Base-by-base conservation (phyloP, 495 filamentous ascomycete genomes). In the Daldinia loculata region DNA sequence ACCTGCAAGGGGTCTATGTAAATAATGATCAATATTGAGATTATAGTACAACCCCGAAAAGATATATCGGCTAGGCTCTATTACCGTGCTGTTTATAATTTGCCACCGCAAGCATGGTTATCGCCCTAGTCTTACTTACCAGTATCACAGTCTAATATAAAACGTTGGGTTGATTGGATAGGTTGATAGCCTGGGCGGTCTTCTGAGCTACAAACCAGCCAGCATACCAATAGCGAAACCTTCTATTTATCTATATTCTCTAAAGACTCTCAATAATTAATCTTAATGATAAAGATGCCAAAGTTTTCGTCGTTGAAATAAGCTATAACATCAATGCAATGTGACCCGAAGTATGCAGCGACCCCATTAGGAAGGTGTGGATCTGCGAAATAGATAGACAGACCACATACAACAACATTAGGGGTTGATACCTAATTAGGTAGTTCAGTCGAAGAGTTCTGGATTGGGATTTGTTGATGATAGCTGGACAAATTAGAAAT, bases 321-420 rank as follows among this genome's bases (percentile, higher is more conserved):
- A 71, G 53, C 58, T 71, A 27, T 55, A 38, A 4, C 43, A 34
- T 57, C 30, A 38, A 71, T 66, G 69, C 69, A 59, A 71, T 71
- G 53, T 48, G 69, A 71, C 63, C 58, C 59, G 56, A 60, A 38
- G 58, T 58, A 57, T 63, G 63, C 52, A 65, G 36, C 30, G 17
- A 14, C 69, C 58, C 48, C 59, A 71, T 66, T 66, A 71, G 69
- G 69, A 66, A 71, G 69, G 69, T 71, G 69, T 56, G 19, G 48
- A 50, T 41, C 15, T 30, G 9, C 19, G 19, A 11, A 24, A 48
- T 48, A 48, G 17, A 14, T 22, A 22, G 4, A 48, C 43, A 22
- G 4, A 48, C 43, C 19, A 24, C 43, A 3, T 24, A 22, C 43
- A 1, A 48, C 17, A 48, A 48, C 19, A 48, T 48, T 22, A 22